phyloP scores from a whole-genome alignment of 2,329 filamentous ascomycete species.

The Microdochium paspali region DNA sequence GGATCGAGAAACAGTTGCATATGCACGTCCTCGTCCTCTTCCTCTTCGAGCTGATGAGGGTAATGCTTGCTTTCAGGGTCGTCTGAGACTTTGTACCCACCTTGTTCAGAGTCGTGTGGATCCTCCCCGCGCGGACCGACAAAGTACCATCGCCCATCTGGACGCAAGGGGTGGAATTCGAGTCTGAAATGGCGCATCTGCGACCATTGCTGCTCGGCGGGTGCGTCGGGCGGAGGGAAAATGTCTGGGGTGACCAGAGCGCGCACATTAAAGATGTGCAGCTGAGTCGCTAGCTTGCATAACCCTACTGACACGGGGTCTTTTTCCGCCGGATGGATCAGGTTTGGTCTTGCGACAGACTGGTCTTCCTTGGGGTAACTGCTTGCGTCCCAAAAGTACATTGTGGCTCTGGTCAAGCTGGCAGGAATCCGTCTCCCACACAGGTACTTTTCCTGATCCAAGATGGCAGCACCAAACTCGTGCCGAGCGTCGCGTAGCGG shows the following conservation, averaged over 20 bases:
- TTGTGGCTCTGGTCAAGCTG: conserved; percentile 7
- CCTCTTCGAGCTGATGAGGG: conserved; percentile 5
- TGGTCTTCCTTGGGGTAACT: conserved; percentile 2
- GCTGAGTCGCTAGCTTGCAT: conserved; percentile 8
- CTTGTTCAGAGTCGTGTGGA: conserved; percentile 5
- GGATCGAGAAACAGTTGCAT: conserved; percentile 4
- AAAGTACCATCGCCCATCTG: conserved; percentile 14
- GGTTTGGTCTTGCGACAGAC: conserved; percentile 7
- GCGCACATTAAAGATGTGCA: conserved; percentile 10
- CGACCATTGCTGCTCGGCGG: conserved; percentile 6
- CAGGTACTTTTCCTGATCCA: conserved; percentile 7
- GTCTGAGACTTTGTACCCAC: conserved; percentile 9
- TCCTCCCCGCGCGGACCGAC: conserved; percentile 12
- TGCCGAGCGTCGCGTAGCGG: conserved; percentile 14
- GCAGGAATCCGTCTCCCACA: conserved; percentile 5
- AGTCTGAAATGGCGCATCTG: conserved; percentile 9
- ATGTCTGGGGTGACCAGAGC: conserved; percentile 10
- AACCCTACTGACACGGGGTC: conserved; percentile 12
- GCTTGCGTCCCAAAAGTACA: conserved; percentile 7
- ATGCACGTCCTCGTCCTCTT: conserved; percentile 5
- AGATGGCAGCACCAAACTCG: conserved; percentile 12
- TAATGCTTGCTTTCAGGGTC: conserved; percentile 13
- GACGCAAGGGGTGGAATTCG: conserved; percentile 10
- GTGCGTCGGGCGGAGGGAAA: conserved; percentile 3
- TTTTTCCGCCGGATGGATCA: conserved; percentile 7